Evolutionary conservation across 2,329 filamentous ascomycete species (phyloP).

Genomic region (Zymoseptoria pseudotritici): DNA sequence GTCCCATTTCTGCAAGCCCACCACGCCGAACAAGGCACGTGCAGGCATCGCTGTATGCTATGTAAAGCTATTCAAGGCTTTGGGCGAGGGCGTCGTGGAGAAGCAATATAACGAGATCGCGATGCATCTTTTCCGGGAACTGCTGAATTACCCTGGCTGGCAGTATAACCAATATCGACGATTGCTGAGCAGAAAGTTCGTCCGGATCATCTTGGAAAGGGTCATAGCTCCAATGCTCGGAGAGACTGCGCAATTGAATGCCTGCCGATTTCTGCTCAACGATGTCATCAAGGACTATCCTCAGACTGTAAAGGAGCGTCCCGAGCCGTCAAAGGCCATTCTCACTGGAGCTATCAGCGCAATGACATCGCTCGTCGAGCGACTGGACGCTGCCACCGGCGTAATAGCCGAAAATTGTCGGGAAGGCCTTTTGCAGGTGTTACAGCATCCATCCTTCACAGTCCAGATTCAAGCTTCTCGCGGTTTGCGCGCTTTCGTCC

Average conservation of each 20-base stretch:
- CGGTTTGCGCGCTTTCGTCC: slow-evolving; percentile 77
- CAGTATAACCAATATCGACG: slow-evolving; percentile 80
- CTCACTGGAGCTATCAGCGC: slow-evolving; percentile 73
- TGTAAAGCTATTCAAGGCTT: slow-evolving; percentile 65
- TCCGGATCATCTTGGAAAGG: slow-evolving; percentile 76
- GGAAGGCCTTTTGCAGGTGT: slow-evolving; percentile 78
- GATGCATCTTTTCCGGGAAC: slow-evolving; percentile 69
- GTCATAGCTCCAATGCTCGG: slow-evolving; percentile 77
- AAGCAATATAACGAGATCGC: slow-evolving; percentile 73
- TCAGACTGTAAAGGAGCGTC: slow-evolving; percentile 75
- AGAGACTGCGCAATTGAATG: slow-evolving; percentile 79
- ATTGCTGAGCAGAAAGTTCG: slow-evolving; percentile 74
- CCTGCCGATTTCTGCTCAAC: slow-evolving; percentile 75
- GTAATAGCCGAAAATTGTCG: slow-evolving; percentile 73
- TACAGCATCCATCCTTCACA: slow-evolving; percentile 92
- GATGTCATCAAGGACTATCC: slow-evolving; percentile 91
- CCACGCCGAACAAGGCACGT: slow-evolving; percentile 71
- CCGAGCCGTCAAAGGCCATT: slow-evolving; percentile 81
- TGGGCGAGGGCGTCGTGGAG: slow-evolving; percentile 80
- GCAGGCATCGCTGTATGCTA: slow-evolving; percentile 85
- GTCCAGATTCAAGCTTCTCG: slow-evolving; percentile 86
- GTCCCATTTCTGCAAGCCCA: slow-evolving; percentile 67
- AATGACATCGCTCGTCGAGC: slow-evolving; percentile 67
- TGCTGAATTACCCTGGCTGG: slow-evolving; percentile 69
- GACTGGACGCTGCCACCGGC: slow-evolving; percentile 74